Base-by-base conservation (phyloP, 2,329 filamentous ascomycete genomes). In the Epichloe sibirici region DNA sequence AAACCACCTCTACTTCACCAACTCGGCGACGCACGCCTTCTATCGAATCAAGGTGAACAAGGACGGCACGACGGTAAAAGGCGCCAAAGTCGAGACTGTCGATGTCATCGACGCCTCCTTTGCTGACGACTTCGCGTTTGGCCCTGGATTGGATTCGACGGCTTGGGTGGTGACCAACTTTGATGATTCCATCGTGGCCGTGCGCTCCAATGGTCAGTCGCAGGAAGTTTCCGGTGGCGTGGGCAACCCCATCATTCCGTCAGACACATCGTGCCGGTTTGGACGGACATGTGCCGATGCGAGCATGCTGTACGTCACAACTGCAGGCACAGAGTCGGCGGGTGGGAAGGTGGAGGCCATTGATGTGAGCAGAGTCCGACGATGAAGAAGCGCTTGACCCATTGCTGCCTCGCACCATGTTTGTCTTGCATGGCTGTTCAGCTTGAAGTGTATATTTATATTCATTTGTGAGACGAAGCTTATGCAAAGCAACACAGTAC, bases 1-100 rank as follows among this genome's bases (percentile, higher is more conserved):
- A 13, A 74, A 73, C 11, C 69, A 71, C 53, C 67, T 77, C 57
- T 72, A 71, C 12, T 74, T 71, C 2, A 67, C 74, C 4, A 76
- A 77, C 59, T 74, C 74, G 48, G 60, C 73, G 25, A 70, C 68
- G 1, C 53, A 57, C 12, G 58, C 63, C 7, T 25, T 63, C 0
- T 61, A 57, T 34, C 53, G 55, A 2, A 45, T 62, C 28, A 50
- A 38, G 40, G 53, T 64, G 15, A 50, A 44, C 5, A 4, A 3
- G 3, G 51, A 55, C 8, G 57, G 58, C 0, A 47, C 37, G 1
- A 25, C 37, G 6, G 13, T 13, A 4, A 21, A 9, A 1, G 51
- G 47, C 4, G 55, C 55, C 2, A 42, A 46, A 23, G 53, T 55
- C 5, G 57, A 61, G 44, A 46, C 40, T 2, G 49, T 60, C 1